Base-by-base conservation (phyloP, 2,329 filamentous ascomycete species). In the Tolypocladium tropicale region DNA sequence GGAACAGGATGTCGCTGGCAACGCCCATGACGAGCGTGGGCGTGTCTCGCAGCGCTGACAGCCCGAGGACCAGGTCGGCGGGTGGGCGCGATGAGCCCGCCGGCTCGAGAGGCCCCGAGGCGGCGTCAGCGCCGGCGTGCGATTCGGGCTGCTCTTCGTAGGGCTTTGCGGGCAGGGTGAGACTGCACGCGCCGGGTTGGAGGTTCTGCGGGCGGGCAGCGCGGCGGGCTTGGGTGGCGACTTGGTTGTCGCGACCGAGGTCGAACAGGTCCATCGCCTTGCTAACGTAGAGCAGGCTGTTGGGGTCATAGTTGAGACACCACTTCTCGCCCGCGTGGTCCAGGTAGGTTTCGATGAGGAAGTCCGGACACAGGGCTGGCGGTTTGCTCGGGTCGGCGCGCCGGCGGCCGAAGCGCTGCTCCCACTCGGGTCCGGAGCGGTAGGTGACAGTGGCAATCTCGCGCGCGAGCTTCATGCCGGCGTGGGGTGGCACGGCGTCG, bases 241-340 rank as follows among this genome's bases (percentile, higher is more conserved):
- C 71, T 67, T 92, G 89, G 66, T 87, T 85, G 43, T 83, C 79
- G 52, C 77, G 76, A 28, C 94, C 91, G 0, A 99, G 81, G 65
- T 99, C 94, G 70, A 99, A 99, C 14, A 99, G 78, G 68, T 99
- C 94, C 94, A 99, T 99, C 6, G 94, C 94, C 74, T 99, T 99
- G 70, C 90, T 95, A 56, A 99, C 90, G 70, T 99, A 99, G 2
- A 99, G 78, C 41, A 97, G 75, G 67, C 91, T 96, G 73, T 99
- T 99, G 30, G 94, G 85, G 66, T 99, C 94, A 69, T 97, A 97
- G 60, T 94, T 92, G 30, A 99, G 79, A 68, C 91, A 96, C 77
- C 95, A 99, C 72, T 99, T 99, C 76, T 99, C 94, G 23, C 94
- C 94, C 0, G 94, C 94, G 66, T 99, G 94, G 71, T 99, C 94